Evolutionary conservation across 257 asterid genomes (phyloP).

Genomic region (Nemophila menziesii): DNA sequence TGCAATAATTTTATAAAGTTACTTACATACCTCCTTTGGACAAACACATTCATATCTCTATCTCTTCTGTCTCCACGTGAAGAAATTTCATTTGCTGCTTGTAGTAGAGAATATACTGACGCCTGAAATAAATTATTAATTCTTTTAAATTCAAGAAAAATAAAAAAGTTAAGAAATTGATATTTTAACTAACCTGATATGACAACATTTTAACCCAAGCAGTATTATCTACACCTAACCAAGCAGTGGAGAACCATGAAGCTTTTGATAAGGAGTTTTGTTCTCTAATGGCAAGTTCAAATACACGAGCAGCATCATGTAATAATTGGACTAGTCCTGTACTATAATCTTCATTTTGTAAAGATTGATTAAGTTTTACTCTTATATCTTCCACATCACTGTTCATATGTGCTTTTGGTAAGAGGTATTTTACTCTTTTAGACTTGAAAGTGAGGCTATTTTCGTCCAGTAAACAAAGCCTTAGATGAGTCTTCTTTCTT

Average conservation of each 20-base stretch:
- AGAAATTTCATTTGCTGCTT: slow-evolving; percentile 77
- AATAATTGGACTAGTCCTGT: slow-evolving; percentile 71
- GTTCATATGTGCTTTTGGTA: slow-evolving; percentile 40
- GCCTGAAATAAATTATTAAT: slow-evolving; percentile 46
- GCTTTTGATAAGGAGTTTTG: slow-evolving; percentile 46
- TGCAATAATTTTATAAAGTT: slow-evolving; percentile 5
- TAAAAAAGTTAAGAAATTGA: slow-evolving; percentile 1
- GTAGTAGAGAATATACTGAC: slow-evolving; percentile 74
- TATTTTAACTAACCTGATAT: slow-evolving; percentile 72
- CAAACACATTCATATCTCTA: slow-evolving; percentile 65
- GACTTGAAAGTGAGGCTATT: slow-evolving; percentile 28
- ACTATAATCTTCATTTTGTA: slow-evolving; percentile 62
- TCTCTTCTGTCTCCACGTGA: slow-evolving; percentile 95
- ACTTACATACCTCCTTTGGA: slow-evolving; percentile 62
- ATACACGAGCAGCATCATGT: slow-evolving; percentile 92
- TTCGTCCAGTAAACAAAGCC: slow-evolving; percentile 27
- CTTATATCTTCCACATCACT: slow-evolving; percentile 55
- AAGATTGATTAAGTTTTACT: slow-evolving; percentile 49
- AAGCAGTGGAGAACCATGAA: slow-evolving; percentile 81
- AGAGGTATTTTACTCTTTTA: slow-evolving; percentile 32
- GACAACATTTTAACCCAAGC: slow-evolving; percentile 81
- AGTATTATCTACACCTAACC: slow-evolving; percentile 82
- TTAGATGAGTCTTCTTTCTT: slow-evolving; percentile 38
- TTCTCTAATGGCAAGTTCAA: slow-evolving; percentile 77
- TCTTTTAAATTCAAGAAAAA: slow-evolving; percentile 16